Conservation (phyloP, 2,329 filamentous ascomycete genomes). For the Ceratocystis huliohia region DNA sequence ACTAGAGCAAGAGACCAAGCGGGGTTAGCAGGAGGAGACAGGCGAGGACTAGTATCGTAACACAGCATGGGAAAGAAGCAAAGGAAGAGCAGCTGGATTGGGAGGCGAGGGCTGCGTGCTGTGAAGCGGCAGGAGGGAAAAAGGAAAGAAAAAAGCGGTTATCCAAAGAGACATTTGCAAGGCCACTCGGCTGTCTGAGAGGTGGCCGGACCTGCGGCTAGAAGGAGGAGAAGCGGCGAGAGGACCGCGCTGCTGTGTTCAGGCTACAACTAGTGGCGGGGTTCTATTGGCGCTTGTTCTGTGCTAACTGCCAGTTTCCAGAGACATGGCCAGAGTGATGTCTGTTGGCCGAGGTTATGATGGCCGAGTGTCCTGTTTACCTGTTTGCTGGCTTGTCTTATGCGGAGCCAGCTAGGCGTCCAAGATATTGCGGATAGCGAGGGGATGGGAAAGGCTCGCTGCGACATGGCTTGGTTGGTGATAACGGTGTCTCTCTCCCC, state of each 20-base stretch:
- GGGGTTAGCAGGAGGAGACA: neutral
- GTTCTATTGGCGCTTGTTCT: neutral
- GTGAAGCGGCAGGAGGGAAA: too few relatives aligned
- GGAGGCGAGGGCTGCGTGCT: neutral
- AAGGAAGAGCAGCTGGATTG: neutral
- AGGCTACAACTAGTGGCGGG: neutral
- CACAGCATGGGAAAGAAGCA: neutral
- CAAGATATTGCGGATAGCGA: too few relatives aligned
- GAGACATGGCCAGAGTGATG: neutral
- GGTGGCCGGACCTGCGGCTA: neutral
- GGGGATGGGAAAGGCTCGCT: too few relatives aligned
- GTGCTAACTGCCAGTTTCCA: neutral
- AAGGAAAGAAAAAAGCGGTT: neutral
- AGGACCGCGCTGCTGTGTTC: neutral
- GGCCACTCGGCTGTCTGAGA: slow-evolving; percentile 2
- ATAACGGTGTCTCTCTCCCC: neutral
- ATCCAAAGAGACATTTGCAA: neutral
- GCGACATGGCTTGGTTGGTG: neutral
- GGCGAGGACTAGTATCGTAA: neutral
- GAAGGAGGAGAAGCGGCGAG: neutral
- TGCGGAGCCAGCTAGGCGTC: too few relatives aligned
- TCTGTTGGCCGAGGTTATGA: too few relatives aligned
- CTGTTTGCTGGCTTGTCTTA: too few relatives aligned
- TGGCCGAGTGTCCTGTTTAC: too few relatives aligned
- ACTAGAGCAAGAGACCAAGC: neutral